Conservation (phyloP, 1,284 basidiomycete species). For the Xerocomus nothofagi region DNA sequence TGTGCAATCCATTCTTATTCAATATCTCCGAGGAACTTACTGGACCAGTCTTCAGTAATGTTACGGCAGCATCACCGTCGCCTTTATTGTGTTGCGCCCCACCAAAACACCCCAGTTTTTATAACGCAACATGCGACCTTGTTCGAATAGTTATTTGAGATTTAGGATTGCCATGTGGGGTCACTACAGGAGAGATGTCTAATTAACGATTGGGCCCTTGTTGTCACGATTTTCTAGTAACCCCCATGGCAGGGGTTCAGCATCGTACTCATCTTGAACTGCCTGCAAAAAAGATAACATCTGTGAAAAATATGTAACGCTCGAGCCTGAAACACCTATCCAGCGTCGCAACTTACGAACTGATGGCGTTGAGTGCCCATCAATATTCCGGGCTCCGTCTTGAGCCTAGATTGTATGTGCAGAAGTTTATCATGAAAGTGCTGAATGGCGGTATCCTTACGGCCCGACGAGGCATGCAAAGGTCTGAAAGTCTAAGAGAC, state of each 20-base stretch:
- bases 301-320: conserved; percentile 34
- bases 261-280: conserved; percentile 47
- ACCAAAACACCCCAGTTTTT: background rate
- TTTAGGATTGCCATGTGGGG: background rate
- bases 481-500: conserved; percentile 43
- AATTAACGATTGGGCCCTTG: background rate
- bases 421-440: conserved; percentile 91
- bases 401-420: conserved; percentile 71
- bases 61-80: background rate
- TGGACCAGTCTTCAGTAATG: background rate
- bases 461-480: conserved; percentile 60
- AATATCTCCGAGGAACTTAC: background rate
- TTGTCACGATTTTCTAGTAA: background rate
- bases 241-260: background rate
- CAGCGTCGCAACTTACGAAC: conserved; percentile 51
- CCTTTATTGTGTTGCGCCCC: background rate
- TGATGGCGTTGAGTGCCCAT: conserved; percentile 76
- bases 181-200: background rate
- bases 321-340: background rate
- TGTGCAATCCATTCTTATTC: background rate
- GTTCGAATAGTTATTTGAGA: background rate
- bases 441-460: conserved; percentile 65
- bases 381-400: conserved; percentile 68
- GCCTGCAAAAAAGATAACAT: conserved; percentile 55
- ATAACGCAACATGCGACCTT: background rate